Base-by-base conservation (phyloP, 352 stramenopile genomes). In the Pythium grandisporangium region DNA sequence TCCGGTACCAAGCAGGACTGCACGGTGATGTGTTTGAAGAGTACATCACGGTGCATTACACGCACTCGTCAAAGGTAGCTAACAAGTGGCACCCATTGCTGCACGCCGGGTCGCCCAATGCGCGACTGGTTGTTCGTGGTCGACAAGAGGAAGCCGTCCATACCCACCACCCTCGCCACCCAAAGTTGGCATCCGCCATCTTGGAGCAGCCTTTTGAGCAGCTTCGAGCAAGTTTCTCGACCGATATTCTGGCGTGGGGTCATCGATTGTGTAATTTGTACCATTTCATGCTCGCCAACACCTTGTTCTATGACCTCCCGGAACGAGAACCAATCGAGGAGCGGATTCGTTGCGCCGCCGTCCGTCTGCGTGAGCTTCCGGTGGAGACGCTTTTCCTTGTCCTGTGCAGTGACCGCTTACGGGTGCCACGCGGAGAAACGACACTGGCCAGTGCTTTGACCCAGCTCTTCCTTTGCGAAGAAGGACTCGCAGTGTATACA, bases 211-310 rank as follows among this genome's bases (percentile, higher is more conserved):
- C 21, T 3, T 52, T 52, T 17, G 57, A 66, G 17, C 54, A 51
- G 23, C 45, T 70, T 16, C 36, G 41, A 23, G 44, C 51, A 1
- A 40, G 40, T 4, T 66, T 72, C 40, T 53, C 44, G 5, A 58
- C 55, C 4, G 51, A 64, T 25, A 55, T 66, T 26, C 72, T 72
- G 25, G 37, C 74, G 13, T 87, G 73, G 76, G 68, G 66, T 34
- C 58, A 86, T 22, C 59, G 55, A 3, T 42, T 85, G 4, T 84
- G 70, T 55, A 83, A 75, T 14, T 36, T 81, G 42, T 84, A 84
- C 30, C 76, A 90, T 46, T 84, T 70, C 34, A 39, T 90, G 27
- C 55, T 83, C 13, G 48, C 69, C 7, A 64, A 60, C 17, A 79
- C 73, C 30, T 51, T 87, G 4, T 90, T 90, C 35, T 85, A 84